Evolutionary conservation across 2,329 filamentous ascomycete species (phyloP).

Genomic region (Botrytis medusae): DNA sequence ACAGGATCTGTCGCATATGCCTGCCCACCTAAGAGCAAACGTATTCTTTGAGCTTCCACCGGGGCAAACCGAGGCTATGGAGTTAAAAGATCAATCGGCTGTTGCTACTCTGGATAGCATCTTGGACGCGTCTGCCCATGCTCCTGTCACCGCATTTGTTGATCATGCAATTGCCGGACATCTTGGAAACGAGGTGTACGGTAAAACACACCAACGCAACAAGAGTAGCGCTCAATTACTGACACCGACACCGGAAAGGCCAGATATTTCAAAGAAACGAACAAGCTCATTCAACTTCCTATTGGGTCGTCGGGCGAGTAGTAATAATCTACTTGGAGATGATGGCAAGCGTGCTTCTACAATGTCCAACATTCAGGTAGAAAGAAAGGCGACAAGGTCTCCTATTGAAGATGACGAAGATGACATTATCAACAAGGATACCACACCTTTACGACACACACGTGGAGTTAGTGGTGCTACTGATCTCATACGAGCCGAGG

Average conservation of each 20-base stretch:
- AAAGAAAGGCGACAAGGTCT: constrained; percentile 25
- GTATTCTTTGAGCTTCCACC: constrained; percentile 79
- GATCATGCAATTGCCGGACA: constrained; percentile 82
- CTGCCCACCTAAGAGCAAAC: constrained; percentile 85
- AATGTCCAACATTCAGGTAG: constrained; percentile 30
- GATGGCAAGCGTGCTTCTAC: constrained; percentile 29
- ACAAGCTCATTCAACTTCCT: constrained; percentile 51
- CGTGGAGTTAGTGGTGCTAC: constrained; percentile 24
- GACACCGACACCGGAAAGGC: constrained; percentile 35
- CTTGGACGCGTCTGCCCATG: constrained; percentile 81
- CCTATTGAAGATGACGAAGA: constrained; percentile 34
- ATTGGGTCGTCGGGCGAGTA: constrained; percentile 33
- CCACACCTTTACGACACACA: constrained; percentile 28
- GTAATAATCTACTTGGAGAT: constrained; percentile 29
- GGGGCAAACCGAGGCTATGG: constrained; percentile 50
- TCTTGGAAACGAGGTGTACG: constrained; percentile 74
- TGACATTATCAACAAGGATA: constrained; percentile 31
- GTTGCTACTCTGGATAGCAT: constrained; percentile 89
- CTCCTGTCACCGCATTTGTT: constrained; percentile 88
- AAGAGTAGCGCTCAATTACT: constrained; percentile 46
- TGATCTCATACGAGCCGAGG: constrained; percentile 24
- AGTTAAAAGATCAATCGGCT: constrained; percentile 75
- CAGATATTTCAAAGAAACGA: constrained; percentile 44
- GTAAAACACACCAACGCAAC: constrained; percentile 53
- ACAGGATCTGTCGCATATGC: constrained; percentile 55